Conservation (phyloP, 495 filamentous ascomycete genomes). For the Parathielavia appendiculata region DNA sequence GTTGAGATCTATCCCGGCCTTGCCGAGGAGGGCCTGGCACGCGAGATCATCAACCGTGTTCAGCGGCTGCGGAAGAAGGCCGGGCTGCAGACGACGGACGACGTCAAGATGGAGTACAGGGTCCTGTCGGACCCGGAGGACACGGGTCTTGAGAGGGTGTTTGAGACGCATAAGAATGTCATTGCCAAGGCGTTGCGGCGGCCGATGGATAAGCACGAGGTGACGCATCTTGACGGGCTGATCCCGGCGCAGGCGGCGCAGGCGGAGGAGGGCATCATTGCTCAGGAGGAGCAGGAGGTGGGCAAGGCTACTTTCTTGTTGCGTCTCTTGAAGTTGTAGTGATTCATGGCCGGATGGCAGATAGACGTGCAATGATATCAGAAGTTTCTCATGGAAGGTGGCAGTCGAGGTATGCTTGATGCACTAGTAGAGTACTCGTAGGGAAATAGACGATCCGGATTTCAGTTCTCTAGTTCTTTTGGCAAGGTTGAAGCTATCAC, state of each 20-base stretch:
- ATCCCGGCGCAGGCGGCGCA: constrained; percentile 35
- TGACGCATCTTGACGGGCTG: constrained; percentile 60
- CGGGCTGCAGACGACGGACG: constrained; percentile 40
- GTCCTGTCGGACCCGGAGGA: constrained; percentile 63
- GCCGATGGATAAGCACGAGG: constrained; percentile 68
- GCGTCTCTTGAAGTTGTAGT: constrained; percentile 68
- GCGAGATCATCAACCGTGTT: constrained; percentile 45
- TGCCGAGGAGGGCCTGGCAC: constrained; percentile 40
- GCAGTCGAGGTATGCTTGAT: background rate
- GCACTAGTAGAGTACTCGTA: background rate
- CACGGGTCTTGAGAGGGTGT: constrained; percentile 67
- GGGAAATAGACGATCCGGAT: background rate
- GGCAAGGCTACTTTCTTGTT: constrained; percentile 82
- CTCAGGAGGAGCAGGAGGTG: constrained; percentile 84
- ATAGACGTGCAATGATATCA: background rate
- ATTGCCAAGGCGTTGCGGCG: constrained; percentile 79
- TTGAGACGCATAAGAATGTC: constrained; percentile 57
- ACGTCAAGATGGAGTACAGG: constrained; percentile 44
- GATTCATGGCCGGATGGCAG: background rate
- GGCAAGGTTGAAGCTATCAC: background rate
- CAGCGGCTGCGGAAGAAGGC: constrained; percentile 46
- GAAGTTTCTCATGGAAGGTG: background rate
- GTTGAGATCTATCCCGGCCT: constrained; percentile 40
- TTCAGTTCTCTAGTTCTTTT: background rate
- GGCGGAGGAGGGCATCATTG: constrained; percentile 58